These are phyloP conservation scores for Urochloa ruziziensis DNA, from an alignment of 176 grass and related monocot species.

Conservation along the genomic window DNA sequence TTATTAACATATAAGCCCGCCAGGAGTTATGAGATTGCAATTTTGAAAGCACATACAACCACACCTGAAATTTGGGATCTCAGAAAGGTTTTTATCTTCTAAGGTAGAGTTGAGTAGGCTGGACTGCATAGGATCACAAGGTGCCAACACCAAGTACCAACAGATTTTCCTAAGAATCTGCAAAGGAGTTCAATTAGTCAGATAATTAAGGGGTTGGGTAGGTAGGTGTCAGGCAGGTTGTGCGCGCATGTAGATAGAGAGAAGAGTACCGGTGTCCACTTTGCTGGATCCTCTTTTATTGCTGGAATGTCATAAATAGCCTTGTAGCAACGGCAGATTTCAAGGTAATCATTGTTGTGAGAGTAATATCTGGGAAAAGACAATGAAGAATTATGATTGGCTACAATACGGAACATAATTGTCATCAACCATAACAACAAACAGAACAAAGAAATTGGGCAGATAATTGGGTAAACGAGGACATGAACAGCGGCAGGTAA, in stretches of 20 bases:
- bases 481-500: no score
- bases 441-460: neutral
- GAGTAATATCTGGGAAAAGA: constrained; percentile 62
- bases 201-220: neutral
- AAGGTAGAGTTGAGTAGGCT: constrained; percentile 90
- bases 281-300: constrained; percentile 68
- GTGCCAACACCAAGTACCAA: constrained; percentile 82
- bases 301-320: constrained; percentile 92
- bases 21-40: neutral
- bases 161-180: constrained; percentile 97
- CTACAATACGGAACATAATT: neutral
- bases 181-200: constrained; percentile 1
- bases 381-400: neutral
- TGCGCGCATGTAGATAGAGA: neutral
- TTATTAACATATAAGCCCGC: neutral
- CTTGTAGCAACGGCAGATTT: constrained; percentile 94
- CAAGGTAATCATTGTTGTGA: constrained; percentile 90
- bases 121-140: constrained; percentile 92
- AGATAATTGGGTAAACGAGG: neutral
- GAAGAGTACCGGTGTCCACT: constrained; percentile 82
- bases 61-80: constrained; percentile 85
- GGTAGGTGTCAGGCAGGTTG: neutral
- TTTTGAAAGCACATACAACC: neutral
- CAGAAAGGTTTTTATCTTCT: constrained; percentile 92
- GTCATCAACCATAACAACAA: neutral